Base-by-base conservation (phyloP, 2,329 filamentous ascomycete genomes). In the Colletotrichum sp. region DNA sequence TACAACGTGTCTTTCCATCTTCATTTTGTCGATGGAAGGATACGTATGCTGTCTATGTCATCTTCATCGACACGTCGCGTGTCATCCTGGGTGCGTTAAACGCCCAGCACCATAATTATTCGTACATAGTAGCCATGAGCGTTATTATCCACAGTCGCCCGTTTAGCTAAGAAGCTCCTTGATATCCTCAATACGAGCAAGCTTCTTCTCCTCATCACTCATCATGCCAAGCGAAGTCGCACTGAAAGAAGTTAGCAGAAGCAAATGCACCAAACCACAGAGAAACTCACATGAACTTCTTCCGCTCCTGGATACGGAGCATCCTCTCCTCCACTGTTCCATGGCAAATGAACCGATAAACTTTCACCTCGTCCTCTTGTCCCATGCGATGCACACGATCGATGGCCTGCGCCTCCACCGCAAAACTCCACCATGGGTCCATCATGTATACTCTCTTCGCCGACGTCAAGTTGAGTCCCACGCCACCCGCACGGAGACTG, bases 381-480 rank as follows among this genome's bases (percentile, higher is more conserved):
- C 97, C 97, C 95, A 99, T 98, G 10, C 97, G 92, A 87, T 99
- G 97, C 38, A 99, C 96, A 2, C 97, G 95, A 86, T 99, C 97
- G 81, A 99, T 99, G 10, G 97, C 97, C 85, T 99, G 97, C 7
- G 96, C 95, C 85, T 99, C 97, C 15, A 99, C 93, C 0, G 97
- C 96, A 84, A 96, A 99, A 82, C 95, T 98, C 97, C 97, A 99
- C 97, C 97, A 99, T 0, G 97, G 97, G 84, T 99, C 97, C 97
- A 99, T 99, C 94, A 99, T 98, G 86, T 94, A 99, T 7, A 99
- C 98, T 70, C 95, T 89, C 78, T 93, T 95, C 8, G 97, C 97
- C 79, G 93, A 93, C 1, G 96, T 99, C 77, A 99, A 85, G 82
- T 99, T 99, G 58, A 99, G 88, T 0, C 97, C 97, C 0, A 99